Conservation (phyloP, 2,329 filamentous ascomycete species). For the Microcera coccophila region DNA sequence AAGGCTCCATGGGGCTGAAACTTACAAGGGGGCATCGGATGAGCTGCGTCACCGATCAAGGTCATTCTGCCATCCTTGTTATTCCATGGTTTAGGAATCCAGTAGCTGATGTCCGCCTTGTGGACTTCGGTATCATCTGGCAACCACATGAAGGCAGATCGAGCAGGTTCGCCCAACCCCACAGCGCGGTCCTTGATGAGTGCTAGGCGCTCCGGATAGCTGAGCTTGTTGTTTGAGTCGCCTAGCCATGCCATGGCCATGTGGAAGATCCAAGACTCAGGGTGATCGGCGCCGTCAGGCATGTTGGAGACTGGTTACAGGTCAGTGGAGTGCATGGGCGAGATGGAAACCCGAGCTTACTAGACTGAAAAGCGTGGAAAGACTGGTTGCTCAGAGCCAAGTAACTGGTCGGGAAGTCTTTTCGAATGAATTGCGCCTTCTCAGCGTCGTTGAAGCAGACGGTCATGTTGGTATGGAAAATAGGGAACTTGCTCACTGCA, state of each 20-base stretch:
- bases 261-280: slow-evolving; percentile 23
- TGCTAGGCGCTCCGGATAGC: slow-evolving; percentile 17
- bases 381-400: slow-evolving; percentile 20
- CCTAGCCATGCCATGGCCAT: slow-evolving; percentile 24
- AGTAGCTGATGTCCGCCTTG: slow-evolving; percentile 23
- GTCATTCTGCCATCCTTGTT: slow-evolving; percentile 18
- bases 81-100: slow-evolving; percentile 18
- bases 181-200: slow-evolving; percentile 19
- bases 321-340: neutral
- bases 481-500: slow-evolving; percentile 20
- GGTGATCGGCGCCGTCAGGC: slow-evolving; percentile 18
- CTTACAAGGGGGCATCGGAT: slow-evolving; percentile 24
- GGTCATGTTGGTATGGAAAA: slow-evolving; percentile 24
- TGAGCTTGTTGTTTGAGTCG: slow-evolving; percentile 12
- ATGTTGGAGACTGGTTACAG: slow-evolving; percentile 21
- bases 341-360: slow-evolving; percentile 5
- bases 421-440: slow-evolving; percentile 16
- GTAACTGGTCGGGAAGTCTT: slow-evolving; percentile 19
- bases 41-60: slow-evolving; percentile 19
- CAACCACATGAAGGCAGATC: slow-evolving; percentile 20
- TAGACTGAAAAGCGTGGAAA: slow-evolving; percentile 22
- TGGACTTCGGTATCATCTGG: slow-evolving; percentile 21
- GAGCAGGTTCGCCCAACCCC: slow-evolving; percentile 17
- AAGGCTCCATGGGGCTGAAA: neutral
- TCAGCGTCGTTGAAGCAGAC: slow-evolving; percentile 20